Evolutionary conservation across 2,329 filamentous ascomycete genomes (phyloP).

Genomic region (Penicillium sp.): DNA sequence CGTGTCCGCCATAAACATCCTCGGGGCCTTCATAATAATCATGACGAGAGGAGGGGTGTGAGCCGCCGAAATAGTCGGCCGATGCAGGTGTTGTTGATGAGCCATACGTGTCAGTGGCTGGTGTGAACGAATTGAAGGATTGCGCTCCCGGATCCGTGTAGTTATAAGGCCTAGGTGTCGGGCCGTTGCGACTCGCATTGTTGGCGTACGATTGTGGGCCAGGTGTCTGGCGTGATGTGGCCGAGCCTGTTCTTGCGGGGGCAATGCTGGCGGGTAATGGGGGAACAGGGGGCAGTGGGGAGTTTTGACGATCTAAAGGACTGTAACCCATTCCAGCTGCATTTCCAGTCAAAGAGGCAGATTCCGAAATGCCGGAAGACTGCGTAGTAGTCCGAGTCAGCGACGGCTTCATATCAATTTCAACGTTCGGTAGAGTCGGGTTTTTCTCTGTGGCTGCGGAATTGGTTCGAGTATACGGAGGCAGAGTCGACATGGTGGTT

Average conservation of each 20-base stretch:
- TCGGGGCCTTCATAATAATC: constrained; percentile 13
- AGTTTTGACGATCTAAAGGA: constrained; percentile 36
- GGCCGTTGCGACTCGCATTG: constrained; percentile 20
- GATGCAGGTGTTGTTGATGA: constrained; percentile 24
- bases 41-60: constrained; percentile 9
- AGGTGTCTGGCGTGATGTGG: constrained; percentile 30
- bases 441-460: constrained; percentile 24
- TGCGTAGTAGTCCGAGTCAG: constrained; percentile 51
- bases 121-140: constrained; percentile 25
- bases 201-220: constrained; percentile 32
- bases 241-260: constrained; percentile 30
- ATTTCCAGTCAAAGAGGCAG: constrained; percentile 52
- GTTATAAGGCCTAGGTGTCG: constrained; percentile 24
- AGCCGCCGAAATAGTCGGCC: constrained; percentile 7
- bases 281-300: constrained; percentile 37
- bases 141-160: constrained; percentile 20
- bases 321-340: constrained; percentile 39
- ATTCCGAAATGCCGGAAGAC: constrained; percentile 55
- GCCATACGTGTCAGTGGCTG: constrained; percentile 25
- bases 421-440: constrained; percentile 48
- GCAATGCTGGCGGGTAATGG: constrained; percentile 32
- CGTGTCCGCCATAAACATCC: not conserved
- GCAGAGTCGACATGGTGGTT: constrained; percentile 69
- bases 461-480: constrained; percentile 65
- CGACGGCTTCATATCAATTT: constrained; percentile 46